Evolutionary conservation across 2,329 filamentous ascomycete species (phyloP).

Genomic region (Neonectria neomacrospora): DNA sequence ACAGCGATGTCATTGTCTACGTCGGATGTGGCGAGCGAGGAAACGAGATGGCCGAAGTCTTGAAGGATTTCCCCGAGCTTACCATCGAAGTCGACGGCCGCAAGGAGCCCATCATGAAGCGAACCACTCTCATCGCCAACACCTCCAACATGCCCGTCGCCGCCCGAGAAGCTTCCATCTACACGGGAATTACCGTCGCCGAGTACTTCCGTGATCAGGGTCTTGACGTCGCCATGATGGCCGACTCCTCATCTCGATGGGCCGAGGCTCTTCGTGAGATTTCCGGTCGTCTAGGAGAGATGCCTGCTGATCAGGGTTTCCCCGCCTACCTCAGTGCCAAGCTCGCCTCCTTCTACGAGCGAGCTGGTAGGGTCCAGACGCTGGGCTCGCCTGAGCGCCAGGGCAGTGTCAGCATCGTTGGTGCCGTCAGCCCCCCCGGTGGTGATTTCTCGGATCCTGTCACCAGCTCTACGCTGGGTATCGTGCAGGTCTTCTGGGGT

Average conservation of each 20-base stretch:
- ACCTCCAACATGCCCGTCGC: conserved; percentile 99
- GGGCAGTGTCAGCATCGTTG: conserved; percentile 97
- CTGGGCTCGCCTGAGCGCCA: conserved; percentile 89
- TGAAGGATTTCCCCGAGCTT: conserved; percentile 99
- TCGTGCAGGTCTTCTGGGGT: conserved; percentile 99
- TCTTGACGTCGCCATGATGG: conserved; percentile 99
- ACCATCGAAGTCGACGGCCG: conserved; percentile 94
- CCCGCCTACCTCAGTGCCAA: conserved; percentile 97
- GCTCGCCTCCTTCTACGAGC: conserved; percentile 98
- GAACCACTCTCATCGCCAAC: conserved; percentile 97
- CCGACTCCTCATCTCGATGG: conserved; percentile 97
- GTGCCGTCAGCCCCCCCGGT: conserved; percentile 95
- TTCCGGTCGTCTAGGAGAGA: conserved; percentile 97
- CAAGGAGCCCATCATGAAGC: conserved; percentile 99
- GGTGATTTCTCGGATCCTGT: conserved; percentile 99
- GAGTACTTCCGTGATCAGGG: conserved; percentile 99
- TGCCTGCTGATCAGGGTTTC: conserved; percentile 99
- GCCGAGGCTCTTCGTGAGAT: conserved; percentile 98
- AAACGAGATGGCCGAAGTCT: conserved; percentile 99
- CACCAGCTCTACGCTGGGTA: conserved; percentile 91
- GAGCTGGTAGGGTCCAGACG: conserved; percentile 86
- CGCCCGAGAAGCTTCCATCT: conserved; percentile 97
- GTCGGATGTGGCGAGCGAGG: conserved; percentile 92
- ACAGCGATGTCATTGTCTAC: conserved; percentile 98
- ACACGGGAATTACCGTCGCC: conserved; percentile 92